These are phyloP conservation scores for Plasmodium inui DNA, from an alignment of 169 alveolate genomes.

Conservation along the genomic window DNA sequence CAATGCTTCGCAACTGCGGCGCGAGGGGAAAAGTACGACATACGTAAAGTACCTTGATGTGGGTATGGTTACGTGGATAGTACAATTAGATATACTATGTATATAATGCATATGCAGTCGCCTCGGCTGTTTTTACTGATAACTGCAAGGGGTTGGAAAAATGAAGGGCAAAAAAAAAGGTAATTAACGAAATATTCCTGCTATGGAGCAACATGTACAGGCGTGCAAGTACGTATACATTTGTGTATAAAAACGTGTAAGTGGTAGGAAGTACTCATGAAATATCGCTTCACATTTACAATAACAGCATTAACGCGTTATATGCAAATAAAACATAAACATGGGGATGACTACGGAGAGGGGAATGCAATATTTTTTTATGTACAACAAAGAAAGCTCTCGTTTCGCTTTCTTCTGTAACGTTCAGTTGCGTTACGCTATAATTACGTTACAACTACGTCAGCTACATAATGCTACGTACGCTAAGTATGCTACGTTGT, in stretches of 20 bases:
- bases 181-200: neutral
- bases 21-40: neutral
- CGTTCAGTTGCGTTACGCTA: neutral
- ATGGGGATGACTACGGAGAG: neutral
- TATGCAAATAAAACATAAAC: neutral
- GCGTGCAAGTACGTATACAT: neutral
- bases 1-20: neutral
- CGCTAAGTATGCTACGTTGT: too few species aligned
- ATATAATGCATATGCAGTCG: neutral
- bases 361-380: neutral
- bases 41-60: neutral
- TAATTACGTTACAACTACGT: neutral
- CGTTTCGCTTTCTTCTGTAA: neutral
- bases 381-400: slow-evolving; percentile 1
- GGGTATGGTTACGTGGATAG: neutral
- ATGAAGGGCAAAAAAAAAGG: neutral
- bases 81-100: neutral
- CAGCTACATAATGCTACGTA: too few species aligned
- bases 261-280: neutral
- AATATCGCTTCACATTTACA: neutral
- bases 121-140: neutral
- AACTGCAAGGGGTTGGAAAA: neutral
- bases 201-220: neutral
- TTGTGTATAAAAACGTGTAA: neutral
- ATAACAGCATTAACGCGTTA: neutral